A percentile compares a stretch with the other conserved stretches of the same genome.
phyloP scores from a whole-genome alignment of 2,329 filamentous ascomycete species.

The Fusarium beomiforme region DNA sequence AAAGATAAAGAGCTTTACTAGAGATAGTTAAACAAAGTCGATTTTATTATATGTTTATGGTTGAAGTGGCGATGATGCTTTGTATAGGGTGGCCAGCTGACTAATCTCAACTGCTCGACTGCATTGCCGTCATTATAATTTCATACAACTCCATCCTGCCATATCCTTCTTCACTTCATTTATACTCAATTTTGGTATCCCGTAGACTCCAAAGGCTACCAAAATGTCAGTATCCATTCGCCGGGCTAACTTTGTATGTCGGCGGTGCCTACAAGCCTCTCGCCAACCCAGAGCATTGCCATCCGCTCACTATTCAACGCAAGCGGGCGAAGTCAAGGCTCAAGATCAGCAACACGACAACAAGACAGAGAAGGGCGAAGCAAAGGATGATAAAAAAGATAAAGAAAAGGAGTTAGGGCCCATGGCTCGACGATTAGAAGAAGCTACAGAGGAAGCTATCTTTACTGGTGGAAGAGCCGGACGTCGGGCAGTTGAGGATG shows the following conservation, averaged over 20 bases:
- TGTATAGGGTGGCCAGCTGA: constrained; percentile 19
- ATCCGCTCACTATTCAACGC: constrained; percentile 32
- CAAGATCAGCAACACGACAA: constrained; percentile 1
- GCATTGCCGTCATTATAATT: constrained; percentile 23
- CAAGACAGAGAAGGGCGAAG: not conserved
- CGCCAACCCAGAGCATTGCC: not conserved
- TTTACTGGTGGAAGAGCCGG: constrained; percentile 68
- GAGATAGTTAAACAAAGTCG: not conserved
- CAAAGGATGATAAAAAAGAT: not conserved
- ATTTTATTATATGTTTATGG: not conserved
- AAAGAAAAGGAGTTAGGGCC: constrained; percentile 49
- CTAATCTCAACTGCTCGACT: constrained; percentile 19
- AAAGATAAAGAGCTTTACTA: not conserved
- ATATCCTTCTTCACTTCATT: not conserved
- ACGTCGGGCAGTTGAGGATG: constrained; percentile 68
- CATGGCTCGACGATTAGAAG: constrained; percentile 66
- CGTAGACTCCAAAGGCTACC: not conserved
- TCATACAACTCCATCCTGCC: not conserved
- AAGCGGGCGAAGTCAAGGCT: constrained; percentile 7
- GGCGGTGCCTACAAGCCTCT: constrained; percentile 31
- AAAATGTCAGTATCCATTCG: constrained; percentile 9
- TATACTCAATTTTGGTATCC: not conserved
- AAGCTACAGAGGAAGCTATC: constrained; percentile 72
- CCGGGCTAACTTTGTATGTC: constrained; percentile 25
- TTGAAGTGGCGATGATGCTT: not conserved